phyloP scores from a whole-genome alignment of 768 basidiomycete genomes.

The Coprinopsis strossmayeri region DNA sequence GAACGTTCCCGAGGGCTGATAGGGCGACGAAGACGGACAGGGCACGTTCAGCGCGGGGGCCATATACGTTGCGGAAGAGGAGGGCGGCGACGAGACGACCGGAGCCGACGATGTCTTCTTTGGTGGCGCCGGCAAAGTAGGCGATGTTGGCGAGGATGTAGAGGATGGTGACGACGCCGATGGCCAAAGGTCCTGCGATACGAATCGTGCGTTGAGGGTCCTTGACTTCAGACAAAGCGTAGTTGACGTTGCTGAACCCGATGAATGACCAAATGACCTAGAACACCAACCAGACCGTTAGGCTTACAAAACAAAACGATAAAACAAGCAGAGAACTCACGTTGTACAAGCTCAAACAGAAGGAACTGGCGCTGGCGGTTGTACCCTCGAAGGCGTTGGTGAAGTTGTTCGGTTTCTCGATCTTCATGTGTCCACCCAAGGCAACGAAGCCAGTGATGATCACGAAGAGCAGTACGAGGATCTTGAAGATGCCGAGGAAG shows the following conservation, averaged over 20 bases:
- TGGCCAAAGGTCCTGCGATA: conserved; percentile 58
- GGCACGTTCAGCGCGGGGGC: conserved; percentile 41
- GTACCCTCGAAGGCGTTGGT: conserved; percentile 35
- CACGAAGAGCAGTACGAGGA: conserved; percentile 40
- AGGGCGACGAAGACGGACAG: conserved; percentile 37
- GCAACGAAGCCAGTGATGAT: conserved; percentile 43
- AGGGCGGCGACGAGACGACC: conserved; percentile 59
- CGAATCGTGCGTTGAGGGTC: conserved; percentile 58
- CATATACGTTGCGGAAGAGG: conserved; percentile 63
- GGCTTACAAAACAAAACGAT: no score
- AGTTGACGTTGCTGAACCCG: conserved; percentile 66
- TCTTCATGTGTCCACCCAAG: conserved; percentile 28
- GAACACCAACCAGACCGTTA: no score
- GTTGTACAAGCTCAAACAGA: conserved; percentile 50
- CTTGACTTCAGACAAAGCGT: conserved; percentile 56
- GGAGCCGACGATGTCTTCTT: conserved; percentile 51
- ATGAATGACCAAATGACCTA: conserved; percentile 47
- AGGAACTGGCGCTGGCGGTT: conserved; percentile 38
- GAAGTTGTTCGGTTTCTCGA: conserved; percentile 29
- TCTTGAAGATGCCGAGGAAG: conserved; percentile 50
- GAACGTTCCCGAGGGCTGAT: conserved; percentile 53
- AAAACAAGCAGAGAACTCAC: conserved; percentile 17
- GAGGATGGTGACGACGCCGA: conserved; percentile 44
- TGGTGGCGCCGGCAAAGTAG: conserved; percentile 61
- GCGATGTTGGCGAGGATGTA: conserved; percentile 61